These are phyloP conservation scores for Oryza brachyantha DNA, from an alignment of 176 grass and related monocot species.

Conservation along the genomic window DNA sequence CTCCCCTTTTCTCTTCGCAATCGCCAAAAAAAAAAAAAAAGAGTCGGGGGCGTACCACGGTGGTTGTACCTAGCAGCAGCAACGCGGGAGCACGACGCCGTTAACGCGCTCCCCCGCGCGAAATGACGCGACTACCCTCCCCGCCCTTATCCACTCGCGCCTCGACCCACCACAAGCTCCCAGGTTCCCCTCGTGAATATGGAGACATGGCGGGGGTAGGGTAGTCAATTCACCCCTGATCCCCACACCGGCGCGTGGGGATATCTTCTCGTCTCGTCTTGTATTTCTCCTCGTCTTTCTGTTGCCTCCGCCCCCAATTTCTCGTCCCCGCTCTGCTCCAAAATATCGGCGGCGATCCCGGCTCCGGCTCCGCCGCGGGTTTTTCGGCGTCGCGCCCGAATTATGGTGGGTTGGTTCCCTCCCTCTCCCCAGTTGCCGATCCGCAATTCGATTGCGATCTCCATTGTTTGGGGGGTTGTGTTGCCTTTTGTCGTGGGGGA, in stretches of 20 bases:
- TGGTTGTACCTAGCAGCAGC: slow-evolving; percentile 43
- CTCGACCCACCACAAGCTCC: background rate
- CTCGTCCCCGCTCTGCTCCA: slow-evolving; percentile 3
- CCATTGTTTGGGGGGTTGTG: background rate
- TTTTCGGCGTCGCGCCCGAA: background rate
- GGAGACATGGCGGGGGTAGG: fast-evolving
- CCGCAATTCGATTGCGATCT: background rate
- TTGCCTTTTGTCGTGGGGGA: background rate
- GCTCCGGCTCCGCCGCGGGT: background rate
- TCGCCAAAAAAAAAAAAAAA: background rate
- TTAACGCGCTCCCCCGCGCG: background rate
- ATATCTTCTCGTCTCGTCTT: slow-evolving; percentile 20
- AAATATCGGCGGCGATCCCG: slow-evolving; percentile 36
- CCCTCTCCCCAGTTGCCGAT: background rate
- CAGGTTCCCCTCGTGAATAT: background rate
- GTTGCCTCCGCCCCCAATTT: slow-evolving; percentile 26
- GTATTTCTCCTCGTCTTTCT: background rate
- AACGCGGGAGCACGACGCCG: slow-evolving; percentile 38
- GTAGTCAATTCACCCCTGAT: background rate
- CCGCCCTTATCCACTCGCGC: slow-evolving; percentile 35
- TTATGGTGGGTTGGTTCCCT: slow-evolving; percentile 6
- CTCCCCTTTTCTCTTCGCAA: background rate
- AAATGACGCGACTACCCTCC: background rate
- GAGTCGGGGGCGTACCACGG: slow-evolving; percentile 31
- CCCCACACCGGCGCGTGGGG: slow-evolving; percentile 28